Conservation (phyloP, 306 rosid genomes). For the Cercis canadensis region DNA sequence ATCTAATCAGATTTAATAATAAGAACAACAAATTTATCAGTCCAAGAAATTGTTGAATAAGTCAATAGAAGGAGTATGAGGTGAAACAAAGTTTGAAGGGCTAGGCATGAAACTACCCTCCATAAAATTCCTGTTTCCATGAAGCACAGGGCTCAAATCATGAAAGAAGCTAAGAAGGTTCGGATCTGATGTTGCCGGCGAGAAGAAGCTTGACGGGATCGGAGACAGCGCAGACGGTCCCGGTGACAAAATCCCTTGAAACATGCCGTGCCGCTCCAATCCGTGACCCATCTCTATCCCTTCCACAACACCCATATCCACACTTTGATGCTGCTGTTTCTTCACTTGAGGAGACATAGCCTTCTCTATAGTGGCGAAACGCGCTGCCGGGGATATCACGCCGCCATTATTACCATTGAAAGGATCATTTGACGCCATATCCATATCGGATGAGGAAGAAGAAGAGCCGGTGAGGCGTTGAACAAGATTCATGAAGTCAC, state of each 20-base stretch:
- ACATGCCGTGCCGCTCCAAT: slow-evolving; percentile 37
- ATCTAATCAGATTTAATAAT: background rate
- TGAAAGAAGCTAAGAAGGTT: slow-evolving; percentile 56
- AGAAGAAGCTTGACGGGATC: slow-evolving; percentile 64
- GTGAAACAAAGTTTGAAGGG: slow-evolving; percentile 74
- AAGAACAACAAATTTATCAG: slow-evolving; percentile 14
- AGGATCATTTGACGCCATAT: slow-evolving; percentile 16
- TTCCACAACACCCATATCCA: slow-evolving; percentile 24
- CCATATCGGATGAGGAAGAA: slow-evolving; percentile 19
- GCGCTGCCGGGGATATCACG: slow-evolving; percentile 60
- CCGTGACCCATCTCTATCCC: slow-evolving; percentile 39
- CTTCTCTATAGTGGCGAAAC: slow-evolving; percentile 59
- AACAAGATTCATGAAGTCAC: slow-evolving; percentile 78
- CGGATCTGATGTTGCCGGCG: slow-evolving; percentile 56
- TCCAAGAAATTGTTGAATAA: slow-evolving; percentile 70
- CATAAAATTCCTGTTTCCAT: slow-evolving; percentile 53
- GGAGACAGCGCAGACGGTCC: slow-evolving; percentile 70
- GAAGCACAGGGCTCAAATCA: slow-evolving; percentile 70
- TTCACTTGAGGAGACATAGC: slow-evolving; percentile 49
- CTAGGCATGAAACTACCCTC: slow-evolving; percentile 71
- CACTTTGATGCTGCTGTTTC: slow-evolving; percentile 8
- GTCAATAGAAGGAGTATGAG: slow-evolving; percentile 61
- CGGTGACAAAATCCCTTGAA: slow-evolving; percentile 85
- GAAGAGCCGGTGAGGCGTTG: slow-evolving; percentile 82
- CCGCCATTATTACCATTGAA: background rate